phyloP scores from a whole-genome alignment of 139 green algal species.

The Astrephomene gubernaculifera region DNA sequence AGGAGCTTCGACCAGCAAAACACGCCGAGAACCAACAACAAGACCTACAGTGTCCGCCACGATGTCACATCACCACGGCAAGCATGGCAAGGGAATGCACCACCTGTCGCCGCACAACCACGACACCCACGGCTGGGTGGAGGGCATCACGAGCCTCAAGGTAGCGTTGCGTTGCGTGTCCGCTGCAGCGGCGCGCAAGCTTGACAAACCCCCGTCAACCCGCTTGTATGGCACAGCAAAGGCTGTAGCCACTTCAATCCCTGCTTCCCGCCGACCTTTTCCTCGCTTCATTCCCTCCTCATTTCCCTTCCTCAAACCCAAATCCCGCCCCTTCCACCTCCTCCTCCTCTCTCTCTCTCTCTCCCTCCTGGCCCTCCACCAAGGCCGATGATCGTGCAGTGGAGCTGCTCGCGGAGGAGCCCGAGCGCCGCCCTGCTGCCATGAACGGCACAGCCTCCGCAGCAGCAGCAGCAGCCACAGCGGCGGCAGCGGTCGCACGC shows the following conservation, averaged over 20 bases:
- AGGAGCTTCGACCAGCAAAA: not conserved
- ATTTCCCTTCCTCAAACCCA: too few relatives aligned
- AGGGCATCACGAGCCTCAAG: slow-evolving; percentile 69
- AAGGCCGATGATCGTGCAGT: slow-evolving; percentile 39
- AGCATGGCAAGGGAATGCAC: slow-evolving; percentile 41
- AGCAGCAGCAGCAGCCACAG: not conserved
- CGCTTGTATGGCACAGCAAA: too few relatives aligned
- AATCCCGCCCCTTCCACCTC: not conserved
- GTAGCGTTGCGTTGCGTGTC: slow-evolving; percentile 28
- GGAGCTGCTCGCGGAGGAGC: slow-evolving; percentile 49
- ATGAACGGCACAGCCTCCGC: slow-evolving; percentile 25
- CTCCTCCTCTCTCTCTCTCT: too few relatives aligned
- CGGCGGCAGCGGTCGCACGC: not conserved
- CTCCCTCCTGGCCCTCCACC: too few relatives aligned
- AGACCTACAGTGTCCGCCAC: too few relatives aligned
- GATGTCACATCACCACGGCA: slow-evolving; percentile 22
- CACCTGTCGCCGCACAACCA: slow-evolving; percentile 1
- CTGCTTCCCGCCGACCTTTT: too few relatives aligned
- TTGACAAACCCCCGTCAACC: too few relatives aligned
- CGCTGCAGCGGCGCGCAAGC: too few relatives aligned
- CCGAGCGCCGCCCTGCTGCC: not conserved
- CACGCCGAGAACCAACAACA: not conserved
- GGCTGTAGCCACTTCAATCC: too few relatives aligned
- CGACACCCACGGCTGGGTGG: slow-evolving; percentile 72
- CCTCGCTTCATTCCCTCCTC: too few relatives aligned